phyloP scores from a whole-genome alignment of 2,329 filamentous ascomycete species.

The Beauveria medogensis region DNA sequence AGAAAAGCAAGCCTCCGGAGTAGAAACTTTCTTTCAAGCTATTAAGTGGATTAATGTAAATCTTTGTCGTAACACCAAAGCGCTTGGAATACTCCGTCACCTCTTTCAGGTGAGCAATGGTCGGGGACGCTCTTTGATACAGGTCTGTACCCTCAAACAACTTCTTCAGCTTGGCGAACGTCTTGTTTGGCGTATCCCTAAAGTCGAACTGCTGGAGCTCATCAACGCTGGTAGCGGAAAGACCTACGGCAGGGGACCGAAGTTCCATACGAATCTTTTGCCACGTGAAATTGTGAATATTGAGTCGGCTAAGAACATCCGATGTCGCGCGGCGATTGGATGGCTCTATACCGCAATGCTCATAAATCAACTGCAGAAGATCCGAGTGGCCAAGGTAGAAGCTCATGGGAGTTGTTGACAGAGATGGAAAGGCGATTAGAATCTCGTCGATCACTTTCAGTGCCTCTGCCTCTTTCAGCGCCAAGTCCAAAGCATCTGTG shows the following conservation, averaged over 20 bases:
- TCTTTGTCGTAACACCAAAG: conserved; percentile 65
- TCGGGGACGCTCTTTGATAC: conserved; percentile 66
- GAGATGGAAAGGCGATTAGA: conserved; percentile 67
- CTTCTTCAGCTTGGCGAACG: conserved; percentile 49
- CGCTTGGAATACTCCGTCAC: conserved; percentile 69
- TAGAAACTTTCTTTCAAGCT: conserved; percentile 92
- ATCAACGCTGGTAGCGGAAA: conserved; percentile 83
- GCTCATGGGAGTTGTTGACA: conserved; percentile 67
- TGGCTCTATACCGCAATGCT: conserved; percentile 72
- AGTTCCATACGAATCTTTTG: conserved; percentile 75
- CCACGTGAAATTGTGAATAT: conserved; percentile 74
- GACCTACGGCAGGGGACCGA: conserved; percentile 69
- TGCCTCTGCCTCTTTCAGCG: conserved; percentile 85
- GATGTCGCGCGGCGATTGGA: conserved; percentile 65
- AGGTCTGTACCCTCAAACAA: conserved; percentile 56
- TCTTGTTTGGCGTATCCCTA: conserved; percentile 52
- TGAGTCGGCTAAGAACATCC: conserved; percentile 78
- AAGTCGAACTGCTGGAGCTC: conserved; percentile 90
- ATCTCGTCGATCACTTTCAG: conserved; percentile 94
- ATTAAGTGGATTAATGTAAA: conserved; percentile 77
- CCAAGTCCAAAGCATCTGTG: conserved; percentile 68
- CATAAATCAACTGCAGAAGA: conserved; percentile 79
- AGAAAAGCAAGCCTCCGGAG: conserved; percentile 75
- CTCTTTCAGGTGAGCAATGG: conserved; percentile 71
- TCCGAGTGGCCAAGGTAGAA: conserved; percentile 87